These are phyloP conservation scores for Aspergillus fructus DNA, from an alignment of 2,329 filamentous ascomycete species.

Conservation along the genomic window DNA sequence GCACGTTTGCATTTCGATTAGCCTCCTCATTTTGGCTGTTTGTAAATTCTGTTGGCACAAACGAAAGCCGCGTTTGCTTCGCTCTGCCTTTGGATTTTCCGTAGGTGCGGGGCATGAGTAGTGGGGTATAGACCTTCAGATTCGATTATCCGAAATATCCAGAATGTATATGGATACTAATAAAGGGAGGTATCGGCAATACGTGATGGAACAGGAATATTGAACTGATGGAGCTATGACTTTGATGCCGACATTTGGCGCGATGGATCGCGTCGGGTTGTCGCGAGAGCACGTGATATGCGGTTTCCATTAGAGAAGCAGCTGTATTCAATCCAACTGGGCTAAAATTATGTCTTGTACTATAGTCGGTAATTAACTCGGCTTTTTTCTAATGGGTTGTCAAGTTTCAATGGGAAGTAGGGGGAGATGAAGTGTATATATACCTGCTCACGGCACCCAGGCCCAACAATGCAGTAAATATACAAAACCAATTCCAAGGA, in stretches of 20 bases:
- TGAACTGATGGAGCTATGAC: background rate
- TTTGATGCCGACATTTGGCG: background rate
- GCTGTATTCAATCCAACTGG: background rate
- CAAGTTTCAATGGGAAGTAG: too few species aligned
- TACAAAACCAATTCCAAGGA: too few species aligned
- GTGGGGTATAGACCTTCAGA: background rate
- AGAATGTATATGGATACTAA: background rate
- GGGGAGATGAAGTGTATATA: too few species aligned
- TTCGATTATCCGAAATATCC: background rate
- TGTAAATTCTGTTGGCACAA: slow-evolving; percentile 35
- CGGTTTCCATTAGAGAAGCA: background rate
- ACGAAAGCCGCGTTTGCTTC: slow-evolving; percentile 46
- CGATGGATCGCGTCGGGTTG: slow-evolving; percentile 18
- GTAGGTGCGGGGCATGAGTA: slow-evolving; percentile 31
- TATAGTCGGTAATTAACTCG: background rate
- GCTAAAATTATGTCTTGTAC: background rate
- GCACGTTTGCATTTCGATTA: slow-evolving; percentile 33
- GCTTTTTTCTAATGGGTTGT: too few species aligned
- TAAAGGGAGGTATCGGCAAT: background rate
- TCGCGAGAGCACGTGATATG: slow-evolving; percentile 25
- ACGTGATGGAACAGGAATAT: background rate
- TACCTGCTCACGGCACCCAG: too few species aligned
- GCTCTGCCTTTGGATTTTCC: slow-evolving; percentile 33
- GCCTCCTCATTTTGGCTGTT: slow-evolving; percentile 20
- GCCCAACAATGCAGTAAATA: too few species aligned